Evolutionary conservation across 2,329 filamentous ascomycete genomes (phyloP).

Genomic region (Grosmannia clavigera): DNA sequence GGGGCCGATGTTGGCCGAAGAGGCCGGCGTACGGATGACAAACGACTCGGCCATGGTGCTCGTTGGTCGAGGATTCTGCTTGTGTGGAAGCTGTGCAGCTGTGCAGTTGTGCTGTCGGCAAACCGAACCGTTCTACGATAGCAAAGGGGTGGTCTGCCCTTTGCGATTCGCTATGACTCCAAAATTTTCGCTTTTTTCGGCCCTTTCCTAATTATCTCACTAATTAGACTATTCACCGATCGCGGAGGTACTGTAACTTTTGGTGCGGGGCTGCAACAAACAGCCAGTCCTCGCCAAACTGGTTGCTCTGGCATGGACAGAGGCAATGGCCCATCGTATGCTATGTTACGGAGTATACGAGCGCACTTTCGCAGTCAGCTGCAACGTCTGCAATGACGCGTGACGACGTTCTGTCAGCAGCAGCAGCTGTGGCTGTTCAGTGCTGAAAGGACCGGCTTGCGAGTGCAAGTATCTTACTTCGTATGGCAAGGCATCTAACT

Average conservation of each 20-base stretch:
- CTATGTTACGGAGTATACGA: no score
- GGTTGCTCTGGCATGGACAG: no score
- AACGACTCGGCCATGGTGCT: constrained; percentile 37
- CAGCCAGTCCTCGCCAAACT: neutral
- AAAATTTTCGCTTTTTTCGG: neutral
- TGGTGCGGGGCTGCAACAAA: neutral
- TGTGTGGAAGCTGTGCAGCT: no score
- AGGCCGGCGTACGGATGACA: constrained; percentile 74
- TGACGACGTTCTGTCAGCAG: neutral
- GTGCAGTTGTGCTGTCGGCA: no score
- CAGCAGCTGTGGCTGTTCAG: neutral
- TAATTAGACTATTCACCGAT: neutral
- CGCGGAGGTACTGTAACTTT: neutral
- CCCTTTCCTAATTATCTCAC: neutral
- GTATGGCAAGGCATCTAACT: no score
- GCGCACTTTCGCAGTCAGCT: neutral
- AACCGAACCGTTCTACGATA: no score
- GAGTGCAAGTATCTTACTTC: neutral
- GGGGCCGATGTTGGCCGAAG: constrained; percentile 93
- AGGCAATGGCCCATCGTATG: no score
- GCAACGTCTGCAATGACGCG: neutral
- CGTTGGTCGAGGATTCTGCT: neutral
- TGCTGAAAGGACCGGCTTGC: neutral
- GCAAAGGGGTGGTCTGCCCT: no score
- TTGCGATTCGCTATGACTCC: neutral